phyloP scores from a whole-genome alignment of 495 filamentous ascomycete species.

The Lasiosphaeris hirsuta region DNA sequence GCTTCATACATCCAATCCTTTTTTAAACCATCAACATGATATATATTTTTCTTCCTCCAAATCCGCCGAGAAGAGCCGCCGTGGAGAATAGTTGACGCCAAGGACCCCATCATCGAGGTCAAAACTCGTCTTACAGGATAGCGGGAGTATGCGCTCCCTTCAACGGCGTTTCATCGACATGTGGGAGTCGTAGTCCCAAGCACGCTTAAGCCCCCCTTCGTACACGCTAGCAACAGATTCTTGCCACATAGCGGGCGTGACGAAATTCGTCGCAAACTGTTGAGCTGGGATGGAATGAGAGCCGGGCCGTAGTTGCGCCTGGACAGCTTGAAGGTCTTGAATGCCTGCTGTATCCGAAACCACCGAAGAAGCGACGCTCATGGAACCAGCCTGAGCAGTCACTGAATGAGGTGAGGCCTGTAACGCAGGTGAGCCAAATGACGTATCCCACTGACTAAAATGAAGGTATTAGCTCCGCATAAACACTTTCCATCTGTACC shows the following conservation, averaged over 20 bases:
- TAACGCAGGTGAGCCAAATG: slow-evolving; percentile 68
- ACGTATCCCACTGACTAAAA: slow-evolving; percentile 82
- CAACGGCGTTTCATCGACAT: slow-evolving; percentile 28
- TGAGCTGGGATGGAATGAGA: slow-evolving; percentile 53
- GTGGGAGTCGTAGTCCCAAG: slow-evolving; percentile 59
- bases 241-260: slow-evolving; percentile 96
- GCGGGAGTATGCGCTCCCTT: not conserved
- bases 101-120: too few species aligned
- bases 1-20: too few species aligned
- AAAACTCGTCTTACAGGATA: too few species aligned
- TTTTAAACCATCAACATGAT: too few species aligned
- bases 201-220: slow-evolving; percentile 71
- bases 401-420: slow-evolving; percentile 40
- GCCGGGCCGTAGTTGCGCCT: slow-evolving; percentile 50
- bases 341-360: slow-evolving; percentile 49
- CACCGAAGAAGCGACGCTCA: slow-evolving; percentile 43
- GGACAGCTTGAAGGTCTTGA: slow-evolving; percentile 48
- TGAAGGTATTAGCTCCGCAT: slow-evolving; percentile 9
- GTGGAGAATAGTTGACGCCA: too few species aligned
- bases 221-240: slow-evolving; percentile 89
- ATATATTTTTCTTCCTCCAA: too few species aligned
- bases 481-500: not conserved
- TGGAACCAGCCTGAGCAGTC: slow-evolving; percentile 37
- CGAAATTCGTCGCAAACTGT: slow-evolving; percentile 59
- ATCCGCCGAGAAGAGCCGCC: too few species aligned